Evolutionary conservation across 2,329 filamentous ascomycete species (phyloP), one percentile per base, ranked within the genome.

Genomic region (Penicillium sp.): DNA sequence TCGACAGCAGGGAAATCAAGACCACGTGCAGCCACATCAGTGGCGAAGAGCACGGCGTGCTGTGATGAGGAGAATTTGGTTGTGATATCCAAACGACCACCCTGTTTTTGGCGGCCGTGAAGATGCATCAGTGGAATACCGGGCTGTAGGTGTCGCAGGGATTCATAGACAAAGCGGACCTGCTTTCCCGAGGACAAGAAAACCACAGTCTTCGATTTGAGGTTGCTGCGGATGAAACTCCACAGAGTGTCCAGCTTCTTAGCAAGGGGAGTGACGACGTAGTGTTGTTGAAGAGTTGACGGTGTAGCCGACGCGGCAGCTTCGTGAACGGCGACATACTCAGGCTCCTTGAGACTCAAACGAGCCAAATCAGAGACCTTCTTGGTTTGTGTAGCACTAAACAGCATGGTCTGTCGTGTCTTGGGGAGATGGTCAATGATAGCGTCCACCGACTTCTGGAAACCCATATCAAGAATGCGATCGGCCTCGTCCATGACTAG

Each of bases 381-480:
- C 69, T 92, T 95, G 62, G 92, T 97, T 75, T 99, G 94, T 0
- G 94, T 99, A 0, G 94, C 94, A 69, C 90, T 95, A 79, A 97
- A 99, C 9, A 99, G 84, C 69, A 99, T 81, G 0, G 94, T 99
- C 75, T 99, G 94, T 58, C 94, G 82, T 26, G 88, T 79, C 65
- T 85, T 87, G 1, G 94, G 94, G 1, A 99, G 80, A 70, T 97
- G 95, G 58, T 96, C 92, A 26, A 99, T 77, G 49, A 99, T 89
- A 0, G 94, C 94, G 74, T 99, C 94, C 3, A 99, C 87, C 1
- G 90, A 90, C 5, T 82, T 80, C 73, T 96, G 88, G 72, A 99
- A 99, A 5, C 94, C 94, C 91, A 97, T 94, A 69, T 99, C 94
- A 82, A 99, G 86, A 68, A 97, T 97, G 37, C 94, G 85, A 73